A percentile compares a stretch with the other conserved stretches of the same genome.
These are phyloP conservation scores for Helichrysum umbraculigerum DNA, from an alignment of 129 eudicot species.

Conservation along the genomic window DNA sequence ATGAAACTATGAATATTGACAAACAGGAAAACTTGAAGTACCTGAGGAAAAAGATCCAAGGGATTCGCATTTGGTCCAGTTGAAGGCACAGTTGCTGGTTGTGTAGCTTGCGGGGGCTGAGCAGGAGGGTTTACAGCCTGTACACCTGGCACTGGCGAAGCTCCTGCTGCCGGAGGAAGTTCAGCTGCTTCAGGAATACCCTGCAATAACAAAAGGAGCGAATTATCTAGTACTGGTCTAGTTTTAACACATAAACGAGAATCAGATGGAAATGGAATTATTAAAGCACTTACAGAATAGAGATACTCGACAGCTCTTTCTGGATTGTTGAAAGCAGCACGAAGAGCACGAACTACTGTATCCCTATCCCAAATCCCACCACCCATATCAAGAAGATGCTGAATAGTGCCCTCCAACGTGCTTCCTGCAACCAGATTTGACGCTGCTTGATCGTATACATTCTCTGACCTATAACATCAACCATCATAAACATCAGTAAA, in stretches of 20 bases:
- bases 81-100: slow-evolving; percentile 57
- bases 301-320: slow-evolving; percentile 96
- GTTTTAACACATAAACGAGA: neutral
- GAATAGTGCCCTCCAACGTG: slow-evolving; percentile 69
- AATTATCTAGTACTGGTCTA: neutral
- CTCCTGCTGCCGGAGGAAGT: slow-evolving; percentile 60
- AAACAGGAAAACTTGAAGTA: slow-evolving; percentile 1
- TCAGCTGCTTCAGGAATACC: slow-evolving; percentile 92
- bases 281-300: slow-evolving; percentile 61
- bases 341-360: slow-evolving; percentile 84
- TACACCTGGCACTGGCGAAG: slow-evolving; percentile 44
- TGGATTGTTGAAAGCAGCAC: slow-evolving; percentile 88
- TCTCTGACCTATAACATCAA: slow-evolving; percentile 49
- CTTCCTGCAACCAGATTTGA: slow-evolving; percentile 84
- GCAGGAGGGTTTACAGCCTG: slow-evolving; percentile 57
- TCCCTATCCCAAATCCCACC: slow-evolving; percentile 95
- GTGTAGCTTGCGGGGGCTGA: slow-evolving; percentile 53
- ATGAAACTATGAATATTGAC: neutral
- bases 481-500: slow-evolving; percentile 18
- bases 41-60: slow-evolving; percentile 90
- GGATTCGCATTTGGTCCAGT: slow-evolving; percentile 88
- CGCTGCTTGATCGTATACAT: slow-evolving; percentile 77
- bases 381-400: slow-evolving; percentile 93
- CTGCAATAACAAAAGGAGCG: slow-evolving; percentile 32
- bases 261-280: neutral